A percentile compares a stretch with the other conserved stretches of the same genome.
Conservation (phyloP, 495 filamentous ascomycete genomes). For the Polyplosphaeria fusca region DNA sequence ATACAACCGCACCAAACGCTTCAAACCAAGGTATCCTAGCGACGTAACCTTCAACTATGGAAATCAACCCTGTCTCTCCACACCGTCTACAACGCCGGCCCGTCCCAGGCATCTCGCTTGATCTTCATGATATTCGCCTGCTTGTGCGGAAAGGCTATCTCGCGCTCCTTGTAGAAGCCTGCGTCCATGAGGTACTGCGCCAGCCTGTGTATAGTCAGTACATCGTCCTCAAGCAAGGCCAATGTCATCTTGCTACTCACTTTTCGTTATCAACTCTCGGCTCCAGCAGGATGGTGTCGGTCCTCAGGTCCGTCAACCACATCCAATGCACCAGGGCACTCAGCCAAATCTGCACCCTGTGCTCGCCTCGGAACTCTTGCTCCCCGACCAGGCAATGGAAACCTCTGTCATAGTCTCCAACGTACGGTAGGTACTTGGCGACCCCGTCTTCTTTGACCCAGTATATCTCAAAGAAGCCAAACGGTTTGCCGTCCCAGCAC, state of each 20-base stretch:
- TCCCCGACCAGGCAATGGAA: slow-evolving; percentile 88
- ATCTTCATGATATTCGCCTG: slow-evolving; percentile 84
- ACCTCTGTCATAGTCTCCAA: slow-evolving; percentile 81
- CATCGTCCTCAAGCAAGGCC: neutral
- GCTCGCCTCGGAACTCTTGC: slow-evolving; percentile 78
- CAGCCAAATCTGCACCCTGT: slow-evolving; percentile 75
- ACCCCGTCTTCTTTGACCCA: slow-evolving; percentile 94
- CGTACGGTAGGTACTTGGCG: slow-evolving; percentile 60
- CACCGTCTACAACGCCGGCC: slow-evolving; percentile 71
- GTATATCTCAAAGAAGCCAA: slow-evolving; percentile 97
- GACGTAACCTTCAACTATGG: too few relatives aligned
- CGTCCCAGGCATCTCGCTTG: slow-evolving; percentile 76
- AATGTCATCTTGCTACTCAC: slow-evolving; percentile 50
- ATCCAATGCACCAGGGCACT: slow-evolving; percentile 81
- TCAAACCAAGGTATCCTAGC: too few relatives aligned
- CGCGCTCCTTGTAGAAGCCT: slow-evolving; percentile 85
- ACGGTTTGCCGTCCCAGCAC: slow-evolving; percentile 91
- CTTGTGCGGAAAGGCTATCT: slow-evolving; percentile 89
- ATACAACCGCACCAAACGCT: too few relatives aligned
- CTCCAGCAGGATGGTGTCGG: slow-evolving; percentile 77
- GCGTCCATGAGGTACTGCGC: slow-evolving; percentile 68
- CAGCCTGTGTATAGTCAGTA: slow-evolving; percentile 54
- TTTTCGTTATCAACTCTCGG: slow-evolving; percentile 88
- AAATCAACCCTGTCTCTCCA: too few relatives aligned
- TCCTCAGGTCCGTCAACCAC: slow-evolving; percentile 76